Evolutionary conservation across 2,329 filamentous ascomycete species (phyloP), one percentile per base, ranked within the genome.

Genomic region (Claviceps capensis): DNA sequence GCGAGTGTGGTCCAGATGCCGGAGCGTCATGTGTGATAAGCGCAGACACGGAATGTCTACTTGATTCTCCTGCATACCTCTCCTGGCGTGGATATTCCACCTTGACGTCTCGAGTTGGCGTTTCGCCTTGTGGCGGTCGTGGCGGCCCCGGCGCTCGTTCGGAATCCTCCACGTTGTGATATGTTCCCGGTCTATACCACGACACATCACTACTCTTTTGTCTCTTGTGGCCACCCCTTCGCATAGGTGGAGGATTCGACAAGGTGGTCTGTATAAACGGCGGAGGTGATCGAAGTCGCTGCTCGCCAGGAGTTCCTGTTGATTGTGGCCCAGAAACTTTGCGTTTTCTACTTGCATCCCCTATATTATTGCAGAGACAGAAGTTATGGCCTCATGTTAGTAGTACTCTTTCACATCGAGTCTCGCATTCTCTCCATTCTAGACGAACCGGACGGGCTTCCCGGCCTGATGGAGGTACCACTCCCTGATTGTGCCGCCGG

Each of bases 311-410:
- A 46, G 60, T 60, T 53, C 55, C 59, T 43, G 52, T 59, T 50
- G 57, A 49, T 46, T 59, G 63, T 26, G 59, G 56, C 51, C 78
- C 78, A 42, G 74, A 75, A 51, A 85, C 82, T 70, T 95, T 95
- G 61, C 89, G 83, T 72, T 95, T 95, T 65, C 85, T 86, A 36
- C 88, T 88, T 55, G 86, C 88, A 65, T 86, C 85, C 63, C 81
- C 74, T 78, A 80, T 66, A 81, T 37, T 6, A 16, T 17, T 16
- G 23, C 2, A 22, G 7, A 2, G 17, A 42, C 17, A 14, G 26
- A 77, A 63, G 57, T 52, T 60, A 56, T 34, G 9, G 30, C 30
- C 60, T 55, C 59, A 61, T 44, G 63, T 70, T 67, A 70, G 68
- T 37, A 50, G 26, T 14, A 19, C 38, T 41, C 11, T 19, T 42